Evolutionary conservation across 106 monocot species (phyloP).

Genomic region (Dioscorea dumetorum): DNA sequence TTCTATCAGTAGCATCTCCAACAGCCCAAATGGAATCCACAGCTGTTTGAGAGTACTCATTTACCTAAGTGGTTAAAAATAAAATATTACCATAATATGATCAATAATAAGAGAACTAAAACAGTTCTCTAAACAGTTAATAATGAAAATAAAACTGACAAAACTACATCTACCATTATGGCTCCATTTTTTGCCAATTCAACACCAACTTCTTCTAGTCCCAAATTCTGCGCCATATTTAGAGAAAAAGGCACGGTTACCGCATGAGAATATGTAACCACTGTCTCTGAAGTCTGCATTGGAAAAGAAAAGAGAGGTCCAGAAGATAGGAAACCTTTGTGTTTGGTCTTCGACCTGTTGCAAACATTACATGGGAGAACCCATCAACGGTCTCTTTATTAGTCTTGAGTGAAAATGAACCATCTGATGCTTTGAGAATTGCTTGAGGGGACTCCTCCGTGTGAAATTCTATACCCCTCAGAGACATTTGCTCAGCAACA

Average conservation of each 20-base stretch:
- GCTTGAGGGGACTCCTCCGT: slow-evolving; percentile 78
- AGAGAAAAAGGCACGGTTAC: not conserved
- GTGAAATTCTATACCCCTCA: slow-evolving; percentile 94
- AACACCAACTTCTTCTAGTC: slow-evolving; percentile 86
- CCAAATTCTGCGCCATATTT: slow-evolving; percentile 57
- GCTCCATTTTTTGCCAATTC: slow-evolving; percentile 80
- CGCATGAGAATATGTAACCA: no score
- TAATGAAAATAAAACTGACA: not conserved
- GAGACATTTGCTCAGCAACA: slow-evolving; percentile 87
- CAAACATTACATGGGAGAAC: slow-evolving; percentile 99
- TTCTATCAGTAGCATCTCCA: slow-evolving; percentile 91
- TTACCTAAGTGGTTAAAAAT: slow-evolving; percentile 42
- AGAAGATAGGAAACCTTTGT: slow-evolving; percentile 57
- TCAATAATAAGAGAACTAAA: not conserved
- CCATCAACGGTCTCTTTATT: slow-evolving; percentile 80
- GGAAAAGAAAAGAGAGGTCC: not conserved
- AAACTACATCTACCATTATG: slow-evolving; percentile 49
- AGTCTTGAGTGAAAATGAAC: slow-evolving; percentile 70
- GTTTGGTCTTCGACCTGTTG: slow-evolving; percentile 97
- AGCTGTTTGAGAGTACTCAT: slow-evolving; percentile 83
- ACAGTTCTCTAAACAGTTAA: not conserved
- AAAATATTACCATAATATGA: no score
- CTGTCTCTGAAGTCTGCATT: no score
- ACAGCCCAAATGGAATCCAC: slow-evolving; percentile 96
- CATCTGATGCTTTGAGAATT: slow-evolving; percentile 69